Conservation (phyloP, 1,139 yeast genomes). For the Magnusiomyces paraingens region DNA sequence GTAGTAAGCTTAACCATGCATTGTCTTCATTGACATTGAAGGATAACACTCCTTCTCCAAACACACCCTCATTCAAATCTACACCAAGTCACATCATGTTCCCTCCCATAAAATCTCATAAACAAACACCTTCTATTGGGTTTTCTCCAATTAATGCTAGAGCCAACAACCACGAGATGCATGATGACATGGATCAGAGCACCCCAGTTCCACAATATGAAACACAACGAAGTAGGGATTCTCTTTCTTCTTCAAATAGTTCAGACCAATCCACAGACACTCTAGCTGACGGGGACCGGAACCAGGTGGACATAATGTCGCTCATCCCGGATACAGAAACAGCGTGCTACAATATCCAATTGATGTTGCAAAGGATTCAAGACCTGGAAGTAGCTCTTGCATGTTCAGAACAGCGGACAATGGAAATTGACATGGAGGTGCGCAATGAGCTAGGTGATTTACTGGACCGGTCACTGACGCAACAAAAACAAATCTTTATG, state of each 20-base stretch:
- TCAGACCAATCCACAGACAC: constrained; percentile 1
- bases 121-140: no score
- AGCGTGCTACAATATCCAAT: neutral
- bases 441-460: neutral
- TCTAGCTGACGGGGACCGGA: neutral
- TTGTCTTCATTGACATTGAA: no score
- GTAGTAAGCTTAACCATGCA: no score
- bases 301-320: neutral
- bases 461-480: neutral
- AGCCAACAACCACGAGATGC: no score
- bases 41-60: no score
- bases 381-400: neutral
- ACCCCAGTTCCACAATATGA: no score
- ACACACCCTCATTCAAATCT: no score
- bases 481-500: neutral
- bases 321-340: neutral
- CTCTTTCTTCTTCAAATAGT: neutral
- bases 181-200: no score
- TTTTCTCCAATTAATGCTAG: no score
- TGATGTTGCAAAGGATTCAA: neutral
- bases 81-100: no score
- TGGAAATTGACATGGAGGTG: constrained; percentile 4
- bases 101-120: no score
- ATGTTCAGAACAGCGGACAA: neutral
- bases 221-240: neutral